Evolutionary conservation across 2,329 filamentous ascomycete genomes (phyloP).

Genomic region (Bipolaris victoriae): DNA sequence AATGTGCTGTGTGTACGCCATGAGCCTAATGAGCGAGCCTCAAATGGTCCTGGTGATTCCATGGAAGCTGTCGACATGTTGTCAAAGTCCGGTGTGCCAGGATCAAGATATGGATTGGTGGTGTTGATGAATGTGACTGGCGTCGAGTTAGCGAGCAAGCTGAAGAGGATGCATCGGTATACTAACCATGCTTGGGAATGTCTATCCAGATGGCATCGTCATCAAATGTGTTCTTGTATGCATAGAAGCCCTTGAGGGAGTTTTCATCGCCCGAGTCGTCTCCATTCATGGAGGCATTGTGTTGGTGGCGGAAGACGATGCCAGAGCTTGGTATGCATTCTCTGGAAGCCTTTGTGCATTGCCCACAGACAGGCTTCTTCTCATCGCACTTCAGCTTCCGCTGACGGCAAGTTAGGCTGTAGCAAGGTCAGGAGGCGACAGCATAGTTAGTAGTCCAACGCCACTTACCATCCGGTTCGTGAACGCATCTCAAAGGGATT

Average conservation of each 20-base stretch:
- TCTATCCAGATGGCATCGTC: conserved; percentile 67
- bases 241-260: conserved; percentile 66
- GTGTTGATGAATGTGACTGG: conserved; percentile 67
- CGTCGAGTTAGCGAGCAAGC: conserved; percentile 15
- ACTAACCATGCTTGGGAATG: conserved; percentile 63
- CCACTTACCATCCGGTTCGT: conserved; percentile 49
- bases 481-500: conserved; percentile 42
- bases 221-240: conserved; percentile 69
- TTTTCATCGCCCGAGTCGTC: conserved; percentile 52
- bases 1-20: conserved; percentile 38
- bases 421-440: conserved; percentile 14
- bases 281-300: conserved; percentile 72
- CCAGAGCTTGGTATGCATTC: conserved; percentile 67
- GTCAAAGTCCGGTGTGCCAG: conserved; percentile 45
- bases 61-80: conserved; percentile 40
- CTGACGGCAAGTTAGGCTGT: conserved; percentile 60
- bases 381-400: conserved; percentile 71
- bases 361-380: conserved; percentile 64
- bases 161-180: background rate
- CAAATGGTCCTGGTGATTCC: conserved; percentile 42
- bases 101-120: conserved; percentile 65
- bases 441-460: conserved; percentile 2
- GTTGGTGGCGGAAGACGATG: conserved; percentile 71
- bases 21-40: conserved; percentile 31
- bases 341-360: conserved; percentile 66